Evolutionary conservation across 805 yeast genomes (phyloP).

Genomic region (Jamesozyma gamospora): DNA sequence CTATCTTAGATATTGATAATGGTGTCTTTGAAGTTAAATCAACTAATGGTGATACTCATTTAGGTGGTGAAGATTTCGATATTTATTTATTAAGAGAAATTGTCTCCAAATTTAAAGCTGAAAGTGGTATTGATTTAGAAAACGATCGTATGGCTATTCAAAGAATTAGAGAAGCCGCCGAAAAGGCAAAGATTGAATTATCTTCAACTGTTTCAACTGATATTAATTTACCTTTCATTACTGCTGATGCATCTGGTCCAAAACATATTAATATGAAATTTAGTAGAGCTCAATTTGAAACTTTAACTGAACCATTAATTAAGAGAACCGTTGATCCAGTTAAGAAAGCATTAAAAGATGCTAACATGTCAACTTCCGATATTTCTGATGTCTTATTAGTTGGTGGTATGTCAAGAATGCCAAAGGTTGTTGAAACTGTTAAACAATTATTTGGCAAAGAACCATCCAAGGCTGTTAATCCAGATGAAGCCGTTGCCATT

Average conservation of each 20-base stretch:
- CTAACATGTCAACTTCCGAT: constrained; percentile 54
- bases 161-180: constrained; percentile 79
- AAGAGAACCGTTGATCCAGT: constrained; percentile 69
- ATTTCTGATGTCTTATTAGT: constrained; percentile 70
- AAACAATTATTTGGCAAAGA: constrained; percentile 65
- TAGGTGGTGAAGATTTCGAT: constrained; percentile 86
- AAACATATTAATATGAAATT: constrained; percentile 57
- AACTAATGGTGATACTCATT: constrained; percentile 85
- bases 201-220: constrained; percentile 61
- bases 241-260: constrained; percentile 72
- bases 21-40: constrained; percentile 98
- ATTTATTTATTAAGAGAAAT: constrained; percentile 78
- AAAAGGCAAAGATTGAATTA: constrained; percentile 68
- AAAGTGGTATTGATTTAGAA: constrained; percentile 51
- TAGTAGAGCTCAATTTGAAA: constrained; percentile 65
- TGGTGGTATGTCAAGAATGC: constrained; percentile 91
- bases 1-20: constrained; percentile 90
- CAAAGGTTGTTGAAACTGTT: constrained; percentile 64
- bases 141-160: constrained; percentile 58
- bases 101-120: constrained; percentile 67
- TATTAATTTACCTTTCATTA: constrained; percentile 64
- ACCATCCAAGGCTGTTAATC: constrained; percentile 88
- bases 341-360: constrained; percentile 67
- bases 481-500: constrained; percentile 88
- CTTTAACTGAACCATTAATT: constrained; percentile 57